Evolutionary conservation across 352 stramenopile species (phyloP), one percentile per base, ranked within the genome.

Genomic region (Pythium graminicola): DNA sequence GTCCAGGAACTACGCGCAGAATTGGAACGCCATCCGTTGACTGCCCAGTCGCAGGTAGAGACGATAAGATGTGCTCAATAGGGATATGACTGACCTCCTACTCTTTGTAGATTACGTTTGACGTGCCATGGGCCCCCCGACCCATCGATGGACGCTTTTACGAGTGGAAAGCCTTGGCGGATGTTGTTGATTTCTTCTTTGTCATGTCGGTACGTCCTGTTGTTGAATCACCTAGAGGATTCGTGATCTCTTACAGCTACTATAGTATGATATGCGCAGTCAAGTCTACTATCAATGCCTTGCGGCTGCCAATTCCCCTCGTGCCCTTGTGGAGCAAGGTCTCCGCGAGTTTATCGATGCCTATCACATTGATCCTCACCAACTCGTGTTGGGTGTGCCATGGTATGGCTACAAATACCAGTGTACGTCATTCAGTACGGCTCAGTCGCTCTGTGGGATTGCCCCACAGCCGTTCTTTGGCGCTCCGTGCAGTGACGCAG

Each of bases 361-460:
- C 32, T 71, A 81, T 26, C 66, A 60, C 31, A 70, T 96, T 35
- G 20, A 47, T 6, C 64, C 81, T 4, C 39, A 58, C 16, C 95
- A 97, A 62, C 64, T 97, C 35, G 76, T 97, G 52, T 67, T 97
- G 0, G 89, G 89, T 9, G 62, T 97, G 32, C 87, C 87, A 4
- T 97, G 87, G 87, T 97, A 97, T 50, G 87, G 79, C 42, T 97
- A 97, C 66, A 55, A 69, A 26, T 97, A 97, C 64, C 53, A 49
- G 42, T 97, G 87, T 52, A 24, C 67, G 20, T 14, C 33, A 10
- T 35, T 41, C 20, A 48, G 28, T 27, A 10, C 16, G 20, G 32
- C 20, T 14, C 32, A 57, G 6, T 41, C 27, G 14, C 58, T 78
- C 22, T 83, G 70, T 28, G 28, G 32, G 1, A 71, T 82, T 46